phyloP scores from a whole-genome alignment of 768 basidiomycete species.

The Coprinopsis sp. region DNA sequence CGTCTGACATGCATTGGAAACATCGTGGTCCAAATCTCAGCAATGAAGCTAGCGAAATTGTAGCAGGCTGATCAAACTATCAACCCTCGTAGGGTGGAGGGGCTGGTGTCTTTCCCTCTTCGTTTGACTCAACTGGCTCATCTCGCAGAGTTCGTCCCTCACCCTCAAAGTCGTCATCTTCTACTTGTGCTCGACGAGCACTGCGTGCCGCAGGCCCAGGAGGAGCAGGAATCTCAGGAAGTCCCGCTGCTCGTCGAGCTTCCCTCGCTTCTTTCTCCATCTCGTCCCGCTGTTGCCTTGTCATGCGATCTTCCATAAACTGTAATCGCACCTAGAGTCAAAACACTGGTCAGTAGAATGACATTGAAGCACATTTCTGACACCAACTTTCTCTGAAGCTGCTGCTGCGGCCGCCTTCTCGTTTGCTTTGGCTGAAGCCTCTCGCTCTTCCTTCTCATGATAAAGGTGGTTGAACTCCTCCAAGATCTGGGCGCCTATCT shows the following conservation, averaged over 20 bases:
- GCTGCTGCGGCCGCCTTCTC: constrained; percentile 56
- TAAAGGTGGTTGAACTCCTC: constrained; percentile 56
- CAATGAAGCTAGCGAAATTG: too few relatives aligned
- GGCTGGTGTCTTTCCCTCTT: background rate
- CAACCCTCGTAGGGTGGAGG: constrained; percentile 1
- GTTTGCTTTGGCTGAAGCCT: constrained; percentile 42
- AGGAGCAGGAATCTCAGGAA: constrained; percentile 15
- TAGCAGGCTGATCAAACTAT: background rate
- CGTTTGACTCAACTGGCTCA: background rate
- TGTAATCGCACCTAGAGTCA: constrained; percentile 65
- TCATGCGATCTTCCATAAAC: constrained; percentile 73
- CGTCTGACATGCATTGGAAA: too few relatives aligned
- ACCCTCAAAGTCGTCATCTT: background rate
- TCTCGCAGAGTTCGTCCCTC: background rate
- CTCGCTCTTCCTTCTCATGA: constrained; percentile 44
- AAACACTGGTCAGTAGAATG: background rate
- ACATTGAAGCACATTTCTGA: background rate
- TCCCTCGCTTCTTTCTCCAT: constrained; percentile 51
- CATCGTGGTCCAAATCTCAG: too few relatives aligned
- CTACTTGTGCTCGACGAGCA: too few relatives aligned
- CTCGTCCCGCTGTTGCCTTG: constrained; percentile 49
- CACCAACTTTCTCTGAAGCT: constrained; percentile 50
- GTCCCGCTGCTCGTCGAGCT: constrained; percentile 31
- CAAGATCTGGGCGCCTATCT: constrained; percentile 61
- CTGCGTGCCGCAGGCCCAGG: constrained; percentile 4